Evolutionary conservation across 345 rosid genomes (phyloP).

Genomic region (Stellera chamaejasme): DNA sequence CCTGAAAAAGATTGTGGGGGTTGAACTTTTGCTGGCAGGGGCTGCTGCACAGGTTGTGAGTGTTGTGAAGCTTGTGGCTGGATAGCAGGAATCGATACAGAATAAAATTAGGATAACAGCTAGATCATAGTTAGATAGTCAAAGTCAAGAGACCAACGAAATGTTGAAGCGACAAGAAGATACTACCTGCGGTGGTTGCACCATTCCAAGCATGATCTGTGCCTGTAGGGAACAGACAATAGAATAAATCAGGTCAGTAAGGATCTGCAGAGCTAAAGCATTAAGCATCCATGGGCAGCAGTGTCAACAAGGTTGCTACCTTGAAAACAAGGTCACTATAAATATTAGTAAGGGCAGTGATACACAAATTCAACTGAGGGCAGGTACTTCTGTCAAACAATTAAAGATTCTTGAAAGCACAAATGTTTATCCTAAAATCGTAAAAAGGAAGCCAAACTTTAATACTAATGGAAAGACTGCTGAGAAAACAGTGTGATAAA

Average conservation of each 20-base stretch:
- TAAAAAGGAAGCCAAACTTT: not conserved
- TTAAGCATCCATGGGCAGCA: not conserved
- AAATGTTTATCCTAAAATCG: not conserved
- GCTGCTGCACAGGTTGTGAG: constrained; percentile 44
- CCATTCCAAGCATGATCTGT: constrained; percentile 99
- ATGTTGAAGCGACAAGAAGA: constrained; percentile 12
- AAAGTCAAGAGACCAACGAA: not conserved
- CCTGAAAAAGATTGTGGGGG: constrained; percentile 32
- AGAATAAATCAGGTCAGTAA: constrained; percentile 5
- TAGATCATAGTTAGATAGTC: too few relatives aligned
- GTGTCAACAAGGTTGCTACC: not conserved
- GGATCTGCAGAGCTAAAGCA: not conserved
- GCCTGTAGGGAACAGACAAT: constrained; percentile 43
- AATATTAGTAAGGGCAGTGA: not conserved
- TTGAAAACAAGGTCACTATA: constrained; percentile 1
- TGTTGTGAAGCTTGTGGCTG: constrained; percentile 44
- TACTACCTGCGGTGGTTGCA: constrained; percentile 91
- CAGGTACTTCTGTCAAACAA: not conserved
- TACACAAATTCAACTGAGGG: not conserved
- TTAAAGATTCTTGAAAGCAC: not conserved
- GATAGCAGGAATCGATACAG: constrained; percentile 53
- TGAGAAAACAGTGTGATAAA: not conserved
- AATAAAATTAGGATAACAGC: constrained; percentile 2
- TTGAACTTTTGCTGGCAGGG: constrained; percentile 45
- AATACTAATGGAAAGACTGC: not conserved